Evolutionary conservation across 306 rosid genomes (phyloP), one percentile per base, ranked within the genome.

Genomic region (Sesbania bispinosa): DNA sequence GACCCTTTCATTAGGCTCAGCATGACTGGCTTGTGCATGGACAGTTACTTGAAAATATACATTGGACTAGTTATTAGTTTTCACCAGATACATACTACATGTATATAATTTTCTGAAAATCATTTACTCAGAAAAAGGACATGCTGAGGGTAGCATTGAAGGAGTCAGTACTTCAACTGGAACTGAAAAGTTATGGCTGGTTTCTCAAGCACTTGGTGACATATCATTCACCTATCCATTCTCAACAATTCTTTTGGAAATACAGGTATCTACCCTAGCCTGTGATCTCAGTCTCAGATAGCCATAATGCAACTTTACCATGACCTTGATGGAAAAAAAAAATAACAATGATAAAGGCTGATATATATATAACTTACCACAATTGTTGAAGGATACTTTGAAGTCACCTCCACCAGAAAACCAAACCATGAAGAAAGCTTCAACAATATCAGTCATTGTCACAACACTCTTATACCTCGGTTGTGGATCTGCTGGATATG

Each of bases 191-290:
- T 16, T 86, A 46, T 93, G 89, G 88, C 57, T 90, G 48, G 73
- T 75, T 71, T 84, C 89, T 82, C 96, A 90, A 82, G 98, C 87
- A 0, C 86, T 88, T 60, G 98, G 98, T 47, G 96, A 90, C 67
- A 85, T 93, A 71, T 92, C 96, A 52, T 93, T 85, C 78, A 83
- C 98, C 36, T 93, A 82, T 71, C 98, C 98, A 10, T 93, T 83
- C 82, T 71, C 98, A 6, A 73, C 87, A 14, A 90, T 93, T 75
- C 75, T 93, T 65, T 79, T 93, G 42, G 93, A 93, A 81, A 88
- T 93, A 71, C 96, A 93, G 91, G 98, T 92, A 81, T 42, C 7
- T 35, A n/a, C n/a, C n/a, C 24, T 66, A 52, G 7, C 54, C 18
- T 48, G 10, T 39, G 53, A 52, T 42, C 10, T 62, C 16, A n/a